Conservation (phyloP, 225 moss, liverwort and hornwort genomes). For the Bryum argenteum region DNA sequence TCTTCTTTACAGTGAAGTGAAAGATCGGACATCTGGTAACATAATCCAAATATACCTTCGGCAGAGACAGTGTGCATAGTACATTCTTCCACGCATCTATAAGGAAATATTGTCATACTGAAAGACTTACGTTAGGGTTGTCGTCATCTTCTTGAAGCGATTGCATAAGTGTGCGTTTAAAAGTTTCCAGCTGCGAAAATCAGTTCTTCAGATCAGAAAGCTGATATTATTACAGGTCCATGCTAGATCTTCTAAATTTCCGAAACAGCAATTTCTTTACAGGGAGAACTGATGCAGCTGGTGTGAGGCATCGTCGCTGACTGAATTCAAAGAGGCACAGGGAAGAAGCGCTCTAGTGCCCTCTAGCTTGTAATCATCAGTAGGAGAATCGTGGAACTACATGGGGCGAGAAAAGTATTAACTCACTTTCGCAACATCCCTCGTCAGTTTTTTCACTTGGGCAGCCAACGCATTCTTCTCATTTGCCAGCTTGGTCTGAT, state of each 20-base stretch:
- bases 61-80: background rate
- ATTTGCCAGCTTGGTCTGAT: slow-evolving; percentile 70
- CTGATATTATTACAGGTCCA: background rate
- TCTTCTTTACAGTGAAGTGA: background rate
- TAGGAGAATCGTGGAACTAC: background rate
- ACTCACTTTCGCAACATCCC: slow-evolving; percentile 86
- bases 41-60: background rate
- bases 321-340: background rate
- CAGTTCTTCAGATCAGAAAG: background rate
- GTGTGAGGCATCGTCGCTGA: slow-evolving; percentile 8
- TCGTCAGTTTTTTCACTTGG: slow-evolving; percentile 88
- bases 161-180: slow-evolving; percentile 92
- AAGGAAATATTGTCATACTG: background rate
- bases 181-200: slow-evolving; percentile 72
- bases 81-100: background rate
- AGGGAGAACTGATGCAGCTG: background rate
- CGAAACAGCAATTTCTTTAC: slow-evolving; percentile 9
- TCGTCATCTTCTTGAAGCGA: slow-evolving; percentile 89
- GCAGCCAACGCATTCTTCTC: slow-evolving; percentile 75
- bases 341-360: background rate
- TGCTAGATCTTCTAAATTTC: background rate
- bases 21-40: background rate
- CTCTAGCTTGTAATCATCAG: background rate
- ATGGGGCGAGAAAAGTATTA: background rate
- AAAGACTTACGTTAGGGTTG: slow-evolving; percentile 49